Base-by-base conservation (phyloP, 192 early-diverging fungal genomes). In the Coemansia sp. region DNA sequence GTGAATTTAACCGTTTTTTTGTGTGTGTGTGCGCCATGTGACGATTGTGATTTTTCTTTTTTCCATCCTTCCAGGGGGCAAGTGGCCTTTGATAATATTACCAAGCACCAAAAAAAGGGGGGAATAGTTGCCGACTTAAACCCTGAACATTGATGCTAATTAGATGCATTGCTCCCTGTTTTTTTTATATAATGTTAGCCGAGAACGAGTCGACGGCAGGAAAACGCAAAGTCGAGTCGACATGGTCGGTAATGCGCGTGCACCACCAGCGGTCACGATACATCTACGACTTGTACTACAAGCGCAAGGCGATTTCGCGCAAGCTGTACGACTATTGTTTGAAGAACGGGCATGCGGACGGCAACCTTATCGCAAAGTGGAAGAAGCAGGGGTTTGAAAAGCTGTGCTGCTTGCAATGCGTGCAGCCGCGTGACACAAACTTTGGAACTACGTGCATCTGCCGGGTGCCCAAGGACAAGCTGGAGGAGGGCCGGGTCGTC, bases 191-290 rank as follows among this genome's bases (percentile, higher is more conserved):
- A n/a, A n/a, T n/a, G n/a, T n/a, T n/a, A 95, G 95, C 90, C 65
- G 97, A 99, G 69, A 97, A 95, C 72, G 95, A 97, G 59, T 83
- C 91, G 8, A 88, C 90, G 58, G 89, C 95, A 60, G 94, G 93
- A 47, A 97, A 95, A 73, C 90, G 97, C 68, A 91, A 91, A 65
- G 84, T 87, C 19, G 95, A 99, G 82, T 85, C 92, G 35, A 67
- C 87, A 25, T 99, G 97, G 97, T 86, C 91, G 10, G 90, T 99
- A 30, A 95, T 97, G 73, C 86, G 92, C 27, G 77, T 99, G 25
- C 95, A 99, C 71, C 95, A 99, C 78, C 95, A 99, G 76, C 89
- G 96, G 45, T 92, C 96, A 22, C 84, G 94, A 43, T 98, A 98
- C 85, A 83, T 98, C 25, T 99, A 91, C 62, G 97, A 99, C 67